Evolutionary conservation across 305 asterid genomes (phyloP).

Genomic region (Fraxinus baroniana): DNA sequence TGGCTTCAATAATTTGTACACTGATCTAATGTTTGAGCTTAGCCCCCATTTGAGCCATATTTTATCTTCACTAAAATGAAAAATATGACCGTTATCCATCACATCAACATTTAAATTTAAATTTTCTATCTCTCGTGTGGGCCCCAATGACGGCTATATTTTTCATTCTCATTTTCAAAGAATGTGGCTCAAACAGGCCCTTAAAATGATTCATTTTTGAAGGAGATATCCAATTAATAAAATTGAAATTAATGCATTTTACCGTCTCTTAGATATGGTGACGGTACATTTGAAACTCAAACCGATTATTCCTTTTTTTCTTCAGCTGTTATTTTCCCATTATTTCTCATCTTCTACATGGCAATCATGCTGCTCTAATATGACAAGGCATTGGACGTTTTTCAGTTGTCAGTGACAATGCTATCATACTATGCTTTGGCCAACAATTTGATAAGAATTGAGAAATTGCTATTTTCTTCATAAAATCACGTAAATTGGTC

Average conservation of each 20-base stretch:
- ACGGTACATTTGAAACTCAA: background rate
- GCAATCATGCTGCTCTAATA: background rate
- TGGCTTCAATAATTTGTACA: background rate
- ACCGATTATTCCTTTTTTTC: background rate
- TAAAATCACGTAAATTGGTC: background rate
- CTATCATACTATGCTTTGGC: background rate
- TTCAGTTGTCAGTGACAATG: background rate
- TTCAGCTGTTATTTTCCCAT: background rate
- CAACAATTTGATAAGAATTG: background rate
- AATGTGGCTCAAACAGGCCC: too few relatives aligned
- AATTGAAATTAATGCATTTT: background rate
- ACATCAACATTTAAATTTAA: too few relatives aligned
- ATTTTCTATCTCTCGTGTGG: too few relatives aligned
- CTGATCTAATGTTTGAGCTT: background rate
- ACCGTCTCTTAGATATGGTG: background rate
- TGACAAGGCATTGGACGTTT: background rate
- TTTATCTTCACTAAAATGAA: too few relatives aligned
- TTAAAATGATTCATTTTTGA: background rate
- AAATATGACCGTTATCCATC: too few relatives aligned
- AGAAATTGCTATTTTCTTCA: background rate
- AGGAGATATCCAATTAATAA: background rate
- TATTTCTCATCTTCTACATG: constrained; percentile 3
- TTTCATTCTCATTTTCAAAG: too few relatives aligned
- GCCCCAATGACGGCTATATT: too few relatives aligned
- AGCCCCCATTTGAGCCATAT: too few relatives aligned